Base-by-base conservation (phyloP, 2,329 filamentous ascomycete species). In the Trichophyton equinum region DNA sequence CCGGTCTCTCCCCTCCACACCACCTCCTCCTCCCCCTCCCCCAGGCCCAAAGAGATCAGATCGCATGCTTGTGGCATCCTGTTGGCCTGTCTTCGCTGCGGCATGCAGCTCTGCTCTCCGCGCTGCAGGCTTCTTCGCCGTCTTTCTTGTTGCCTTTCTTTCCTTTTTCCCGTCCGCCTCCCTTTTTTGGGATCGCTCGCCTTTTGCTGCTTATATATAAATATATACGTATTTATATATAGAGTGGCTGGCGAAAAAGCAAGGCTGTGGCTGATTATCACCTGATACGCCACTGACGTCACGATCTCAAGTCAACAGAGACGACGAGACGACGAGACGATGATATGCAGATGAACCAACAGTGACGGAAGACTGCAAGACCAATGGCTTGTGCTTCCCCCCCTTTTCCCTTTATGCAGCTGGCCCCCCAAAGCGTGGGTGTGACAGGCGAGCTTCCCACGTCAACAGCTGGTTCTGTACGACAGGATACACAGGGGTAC, bases 211-310 rank as follows among this genome's bases (percentile, higher is more conserved):
- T 18, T 13, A 15, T 18, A 27, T 27, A 27, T 44, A 22, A 22
- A 22, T 22, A 22, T n/a, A n/a, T n/a, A 44, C 11, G 9, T 36
- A 9, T 36, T 36, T 22, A 11, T 38, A 38, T 11, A 36, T 13
- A 38, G 11, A 9, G 11, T 38, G 33, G 33, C 33, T 38, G 33
- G 33, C 33, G 8, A 13, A 38, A 38, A 47, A 47, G 46, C 20
- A 51, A 51, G 20, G 20, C 44, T 2, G 44, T 47, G 44, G 44
- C 44, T 47, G 44, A n/a, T 9, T 18, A 11, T 36, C 51, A 55
- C 51, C 51, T 55, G 51, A 55, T 36, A 11, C 25, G 51, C 51
- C 51, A 11, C 51, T 55, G 51, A 55, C 51, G 51, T 55, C 51
- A 55, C 51, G 49, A 30, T 36, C 27, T 33, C 11, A 47, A 25